Evolutionary conservation across 1,284 basidiomycete species (phyloP), one percentile per base, ranked within the genome.

Genomic region (Calocybe gambosa): DNA sequence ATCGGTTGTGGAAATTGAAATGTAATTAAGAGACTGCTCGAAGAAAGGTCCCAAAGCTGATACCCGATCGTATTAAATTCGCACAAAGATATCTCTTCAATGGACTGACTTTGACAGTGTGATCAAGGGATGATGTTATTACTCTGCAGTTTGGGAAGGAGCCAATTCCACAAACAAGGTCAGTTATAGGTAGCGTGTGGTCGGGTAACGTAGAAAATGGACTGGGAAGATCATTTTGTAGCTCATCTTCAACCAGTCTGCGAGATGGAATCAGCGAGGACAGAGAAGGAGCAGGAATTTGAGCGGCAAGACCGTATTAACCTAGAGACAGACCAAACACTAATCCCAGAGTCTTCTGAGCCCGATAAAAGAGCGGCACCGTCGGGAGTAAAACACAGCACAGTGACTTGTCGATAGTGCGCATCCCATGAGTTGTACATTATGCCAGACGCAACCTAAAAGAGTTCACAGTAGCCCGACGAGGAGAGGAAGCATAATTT

Each of bases 361-460:
- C 85, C 91, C 16, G 90, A 89, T 8, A 97, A 62, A 44, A 99
- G 73, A 3, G 85, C 81, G 18, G 78, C 77, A 28, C 87, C 86
- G 58, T 97, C 93, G 28, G 71, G 70, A 4, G 89, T 89, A 65
- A 97, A 98, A 33, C 77, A 78, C 2, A 98, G 68, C 2, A 88
- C 83, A 47, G 81, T 88, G 36, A 97, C 75, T 57, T 85, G 77
- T 41, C 94, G 89, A 67, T 97, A 99, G 65, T 98, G 95, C 6
- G 93, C 94, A 54, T 96, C 94, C 78, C 93, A 93, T 0, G 88
- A 82, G 50, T 88, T 82, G 65, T 88, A 87, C 38, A 99, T 73
- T 35, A 91, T 83, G 5, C 95, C 95, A 2, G 93, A 95, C 1
- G 87, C 75, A 56, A 93, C 74, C 90, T 96, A 7, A 8, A 13